Base-by-base conservation (phyloP, 768 basidiomycete species). In the Mycena epipterygia region DNA sequence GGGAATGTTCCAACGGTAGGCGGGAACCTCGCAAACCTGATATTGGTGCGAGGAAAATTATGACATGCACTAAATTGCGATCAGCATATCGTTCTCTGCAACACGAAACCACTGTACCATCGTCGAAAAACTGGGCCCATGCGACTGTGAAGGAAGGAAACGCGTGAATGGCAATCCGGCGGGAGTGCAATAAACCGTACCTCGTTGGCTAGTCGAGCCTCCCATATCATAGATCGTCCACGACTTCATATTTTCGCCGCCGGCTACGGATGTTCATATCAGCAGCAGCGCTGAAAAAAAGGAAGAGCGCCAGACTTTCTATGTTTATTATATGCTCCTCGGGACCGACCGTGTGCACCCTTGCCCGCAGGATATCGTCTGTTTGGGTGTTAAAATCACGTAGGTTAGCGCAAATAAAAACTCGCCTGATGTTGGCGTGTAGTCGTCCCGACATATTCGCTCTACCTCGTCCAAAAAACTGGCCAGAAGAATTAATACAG, bases 161-260 rank as follows among this genome's bases (percentile, higher is more conserved):
- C 57, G 62, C 13, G 44, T 23, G 25, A 42, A 42, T 32, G 62
- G 51, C 16, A 7, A 37, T 29, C 16, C 2, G 23, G 42, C 39
- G 21, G 56, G 7, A 29, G 3, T 13, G 44, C 49, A 57, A 33
- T 13, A 27, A 56, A 30, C 48, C 82, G 58, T 71, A 89, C 90
- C 87, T 80, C 89, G 79, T 74, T 90, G 88, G 62, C 85, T 84
- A 35, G 87, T 82, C 61, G 86, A 85, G 0, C 91, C 92, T 27
- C 90, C 90, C 21, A 92, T 88, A 70, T 93, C 91, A 74, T 91
- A 92, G 44, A 92, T 87, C 9, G 87, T 83, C 90, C 91, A 92
- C 23, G 86, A 77, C 56, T 83, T 84, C 0, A 85, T 81, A 21
- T 74, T 78, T 33, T 82, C 80, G 29, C 55, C 5, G 69, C 79